Percentiles rank a stretch among this genome's conserved stretches.
phyloP scores from a whole-genome alignment of 129 eudicot genomes.

The Flaveria linearis region DNA sequence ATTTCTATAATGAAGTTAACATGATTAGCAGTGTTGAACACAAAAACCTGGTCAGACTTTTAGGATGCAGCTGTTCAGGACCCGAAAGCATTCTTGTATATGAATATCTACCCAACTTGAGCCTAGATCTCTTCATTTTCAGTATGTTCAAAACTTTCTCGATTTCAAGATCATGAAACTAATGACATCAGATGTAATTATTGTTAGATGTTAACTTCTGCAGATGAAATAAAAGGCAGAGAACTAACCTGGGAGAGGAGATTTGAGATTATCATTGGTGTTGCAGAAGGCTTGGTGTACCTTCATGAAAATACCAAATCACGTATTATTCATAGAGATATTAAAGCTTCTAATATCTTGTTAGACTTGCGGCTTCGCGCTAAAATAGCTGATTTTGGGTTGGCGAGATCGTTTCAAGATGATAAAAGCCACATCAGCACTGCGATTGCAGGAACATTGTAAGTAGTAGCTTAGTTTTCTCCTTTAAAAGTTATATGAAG shows the following conservation, averaged over 20 bases:
- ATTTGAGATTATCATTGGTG: slow-evolving; percentile 58
- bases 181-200: background rate
- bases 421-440: slow-evolving; percentile 84
- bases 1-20: slow-evolving; percentile 80
- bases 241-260: slow-evolving; percentile 71
- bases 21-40: slow-evolving; percentile 72
- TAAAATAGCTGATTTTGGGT: slow-evolving; percentile 85
- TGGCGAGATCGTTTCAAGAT: slow-evolving; percentile 81
- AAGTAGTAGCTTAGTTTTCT: slow-evolving; percentile 21
- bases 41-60: slow-evolving; percentile 62
- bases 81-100: slow-evolving; percentile 82
- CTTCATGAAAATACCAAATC: slow-evolving; percentile 76
- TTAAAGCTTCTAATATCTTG: slow-evolving; percentile 73
- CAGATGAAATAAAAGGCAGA: slow-evolving; percentile 67
- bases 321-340: slow-evolving; percentile 72
- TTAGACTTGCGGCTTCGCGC: slow-evolving; percentile 71
- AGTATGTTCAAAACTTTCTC: slow-evolving; percentile 31
- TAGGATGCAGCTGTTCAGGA: slow-evolving; percentile 81
- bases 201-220: background rate
- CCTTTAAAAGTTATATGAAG: background rate
- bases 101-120: slow-evolving; percentile 68
- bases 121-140: slow-evolving; percentile 73
- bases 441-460: slow-evolving; percentile 83
- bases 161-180: background rate
- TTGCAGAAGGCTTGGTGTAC: slow-evolving; percentile 81